These are phyloP conservation scores for Samsoniella hepiali DNA, from an alignment of 2,329 filamentous ascomycete species.

Conservation along the genomic window DNA sequence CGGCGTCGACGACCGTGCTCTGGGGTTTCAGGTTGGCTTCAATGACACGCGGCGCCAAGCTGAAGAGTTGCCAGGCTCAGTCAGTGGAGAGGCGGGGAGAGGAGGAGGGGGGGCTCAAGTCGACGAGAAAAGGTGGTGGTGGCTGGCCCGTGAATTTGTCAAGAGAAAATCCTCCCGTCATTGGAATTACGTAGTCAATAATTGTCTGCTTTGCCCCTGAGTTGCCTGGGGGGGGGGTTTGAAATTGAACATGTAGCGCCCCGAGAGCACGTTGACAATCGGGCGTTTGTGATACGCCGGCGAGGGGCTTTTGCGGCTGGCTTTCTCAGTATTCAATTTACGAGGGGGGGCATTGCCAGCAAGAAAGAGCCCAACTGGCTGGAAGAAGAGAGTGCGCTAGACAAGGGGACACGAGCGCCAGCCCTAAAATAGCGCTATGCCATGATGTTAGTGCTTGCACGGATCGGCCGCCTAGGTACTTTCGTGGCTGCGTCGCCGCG, in stretches of 20 bases:
- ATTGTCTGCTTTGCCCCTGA: no score
- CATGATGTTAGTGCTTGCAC: background rate
- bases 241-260: background rate
- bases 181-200: no score
- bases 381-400: background rate
- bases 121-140: no score
- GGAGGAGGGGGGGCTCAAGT: background rate
- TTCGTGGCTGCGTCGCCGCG: no score
- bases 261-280: background rate
- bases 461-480: background rate
- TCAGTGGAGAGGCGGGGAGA: no score
- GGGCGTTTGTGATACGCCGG: background rate
- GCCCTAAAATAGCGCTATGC: background rate
- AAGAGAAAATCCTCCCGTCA: no score
- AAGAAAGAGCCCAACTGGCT: background rate
- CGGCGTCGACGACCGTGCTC: background rate
- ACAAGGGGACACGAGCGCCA: background rate
- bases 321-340: background rate
- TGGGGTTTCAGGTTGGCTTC: background rate
- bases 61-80: background rate
- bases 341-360: background rate
- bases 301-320: background rate
- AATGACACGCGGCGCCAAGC: background rate
- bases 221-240: background rate
- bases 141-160: no score